Evolutionary conservation across 176 grass and related monocot species (phyloP).

Genomic region (Tuctoria greenei): DNA sequence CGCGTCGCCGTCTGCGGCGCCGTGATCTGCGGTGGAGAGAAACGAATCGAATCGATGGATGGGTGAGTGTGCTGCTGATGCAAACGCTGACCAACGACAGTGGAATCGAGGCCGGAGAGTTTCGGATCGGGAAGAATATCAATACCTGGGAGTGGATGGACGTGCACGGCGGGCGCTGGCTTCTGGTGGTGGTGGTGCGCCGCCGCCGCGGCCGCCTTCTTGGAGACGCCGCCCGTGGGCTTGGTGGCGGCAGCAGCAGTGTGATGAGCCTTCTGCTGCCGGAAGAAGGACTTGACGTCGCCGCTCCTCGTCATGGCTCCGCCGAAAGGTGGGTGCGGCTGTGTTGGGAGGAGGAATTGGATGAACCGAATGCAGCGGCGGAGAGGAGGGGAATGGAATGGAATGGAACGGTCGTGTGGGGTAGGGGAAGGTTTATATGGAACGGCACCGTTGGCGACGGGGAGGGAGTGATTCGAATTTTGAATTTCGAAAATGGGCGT

Average conservation of each 20-base stretch:
- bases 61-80: background rate
- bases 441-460: background rate
- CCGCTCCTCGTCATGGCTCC: constrained; percentile 39
- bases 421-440: background rate
- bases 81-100: background rate
- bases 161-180: background rate
- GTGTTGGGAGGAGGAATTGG: background rate
- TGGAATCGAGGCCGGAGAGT: background rate
- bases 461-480: constrained; percentile 44
- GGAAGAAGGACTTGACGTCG: constrained; percentile 61
- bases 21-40: background rate
- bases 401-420: background rate
- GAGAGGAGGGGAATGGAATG: background rate
- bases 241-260: constrained; percentile 14
- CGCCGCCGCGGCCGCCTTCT: constrained; percentile 35
- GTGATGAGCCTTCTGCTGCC: constrained; percentile 54
- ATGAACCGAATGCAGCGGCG: background rate
- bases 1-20: background rate
- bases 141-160: constrained; percentile 2
- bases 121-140: rapidly evolving
- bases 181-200: constrained; percentile 17
- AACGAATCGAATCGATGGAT: background rate
- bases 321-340: background rate
- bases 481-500: constrained; percentile 35
- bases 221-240: constrained; percentile 44